phyloP scores from a whole-genome alignment of 495 filamentous ascomycete genomes.

The Podospora bellae-mahoneyi region DNA sequence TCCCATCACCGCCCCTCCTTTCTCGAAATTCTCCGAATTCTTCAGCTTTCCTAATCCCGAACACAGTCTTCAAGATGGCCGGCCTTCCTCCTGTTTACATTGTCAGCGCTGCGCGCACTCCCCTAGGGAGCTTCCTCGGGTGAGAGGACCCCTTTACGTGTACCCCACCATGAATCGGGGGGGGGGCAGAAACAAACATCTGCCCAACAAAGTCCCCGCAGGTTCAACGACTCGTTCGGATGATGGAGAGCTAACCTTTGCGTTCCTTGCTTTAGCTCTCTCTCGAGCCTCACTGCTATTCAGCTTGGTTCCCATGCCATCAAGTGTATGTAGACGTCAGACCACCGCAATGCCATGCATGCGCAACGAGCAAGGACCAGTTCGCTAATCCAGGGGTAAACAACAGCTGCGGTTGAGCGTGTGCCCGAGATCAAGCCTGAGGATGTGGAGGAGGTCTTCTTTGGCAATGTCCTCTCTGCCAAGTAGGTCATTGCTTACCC shows the following conservation, averaged over 20 bases:
- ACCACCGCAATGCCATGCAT: background rate
- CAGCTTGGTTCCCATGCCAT: conserved; percentile 90
- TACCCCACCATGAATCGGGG: background rate
- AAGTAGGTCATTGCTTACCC: conserved; percentile 60
- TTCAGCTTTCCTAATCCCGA: background rate
- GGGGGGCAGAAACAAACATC: conserved; percentile 9
- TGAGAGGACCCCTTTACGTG: conserved; percentile 35
- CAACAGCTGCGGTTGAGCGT: conserved; percentile 74
- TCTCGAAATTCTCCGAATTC: background rate
- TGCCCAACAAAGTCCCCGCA: conserved; percentile 10
- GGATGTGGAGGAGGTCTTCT: conserved; percentile 94
- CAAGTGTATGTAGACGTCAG: conserved; percentile 59
- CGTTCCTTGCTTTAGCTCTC: conserved; percentile 52
- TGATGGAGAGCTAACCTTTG: conserved; percentile 23
- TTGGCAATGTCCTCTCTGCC: conserved; percentile 95
- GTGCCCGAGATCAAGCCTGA: conserved; percentile 79
- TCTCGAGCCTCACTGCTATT: conserved; percentile 78
- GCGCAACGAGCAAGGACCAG: conserved; percentile 15
- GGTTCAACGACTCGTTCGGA: background rate
- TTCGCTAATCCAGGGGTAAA: conserved; percentile 20
- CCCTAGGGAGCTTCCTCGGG: conserved; percentile 91
- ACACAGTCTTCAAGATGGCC: conserved; percentile 27
- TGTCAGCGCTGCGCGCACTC: conserved; percentile 85
- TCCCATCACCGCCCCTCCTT: background rate
- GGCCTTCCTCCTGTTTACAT: conserved; percentile 84